A percentile compares a stretch with the other conserved stretches of the same genome.
These are phyloP conservation scores for Candida piceae DNA, from an alignment of 805 yeast species.

Conservation along the genomic window DNA sequence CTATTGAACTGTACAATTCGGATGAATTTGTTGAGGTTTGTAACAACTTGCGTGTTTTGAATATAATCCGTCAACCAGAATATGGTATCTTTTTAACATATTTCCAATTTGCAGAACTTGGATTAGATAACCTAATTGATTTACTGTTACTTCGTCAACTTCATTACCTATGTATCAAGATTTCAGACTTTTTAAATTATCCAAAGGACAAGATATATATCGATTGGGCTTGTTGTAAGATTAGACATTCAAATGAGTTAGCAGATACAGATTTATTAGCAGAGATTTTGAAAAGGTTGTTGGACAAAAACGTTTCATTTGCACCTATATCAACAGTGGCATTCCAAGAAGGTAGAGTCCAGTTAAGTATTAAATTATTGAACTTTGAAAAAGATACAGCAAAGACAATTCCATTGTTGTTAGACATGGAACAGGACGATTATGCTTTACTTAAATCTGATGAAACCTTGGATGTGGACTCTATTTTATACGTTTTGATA, in stretches of 20 bases:
- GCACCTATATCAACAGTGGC: conserved; percentile 60
- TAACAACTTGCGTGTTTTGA: conserved; percentile 59
- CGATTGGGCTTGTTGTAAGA: conserved; percentile 77
- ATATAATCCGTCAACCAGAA: conserved; percentile 58
- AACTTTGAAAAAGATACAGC: conserved; percentile 61
- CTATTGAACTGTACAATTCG: conserved; percentile 50
- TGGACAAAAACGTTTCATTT: conserved; percentile 43
- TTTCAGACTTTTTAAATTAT: conserved; percentile 45
- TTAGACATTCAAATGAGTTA: conserved; percentile 45
- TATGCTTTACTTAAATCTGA: conserved; percentile 65
- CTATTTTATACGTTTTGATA: conserved; percentile 53
- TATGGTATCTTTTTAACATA: conserved; percentile 68
- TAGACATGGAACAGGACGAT: conserved; percentile 68
- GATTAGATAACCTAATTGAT: conserved; percentile 51
- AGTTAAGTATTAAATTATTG: conserved; percentile 62
- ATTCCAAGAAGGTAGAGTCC: conserved; percentile 73
- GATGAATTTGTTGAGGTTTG: conserved; percentile 60
- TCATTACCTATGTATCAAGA: conserved; percentile 58
- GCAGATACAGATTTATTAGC: conserved; percentile 57
- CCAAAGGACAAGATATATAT: conserved; percentile 53
- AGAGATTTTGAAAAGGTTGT: conserved; percentile 43
- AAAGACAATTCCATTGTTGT: conserved; percentile 56
- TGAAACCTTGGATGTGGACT: conserved; percentile 54
- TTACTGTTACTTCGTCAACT: conserved; percentile 54
- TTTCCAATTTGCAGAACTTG: conserved; percentile 44